phyloP scores from a whole-genome alignment of 2,329 filamentous ascomycete genomes.

The Penicillium sp. region DNA sequence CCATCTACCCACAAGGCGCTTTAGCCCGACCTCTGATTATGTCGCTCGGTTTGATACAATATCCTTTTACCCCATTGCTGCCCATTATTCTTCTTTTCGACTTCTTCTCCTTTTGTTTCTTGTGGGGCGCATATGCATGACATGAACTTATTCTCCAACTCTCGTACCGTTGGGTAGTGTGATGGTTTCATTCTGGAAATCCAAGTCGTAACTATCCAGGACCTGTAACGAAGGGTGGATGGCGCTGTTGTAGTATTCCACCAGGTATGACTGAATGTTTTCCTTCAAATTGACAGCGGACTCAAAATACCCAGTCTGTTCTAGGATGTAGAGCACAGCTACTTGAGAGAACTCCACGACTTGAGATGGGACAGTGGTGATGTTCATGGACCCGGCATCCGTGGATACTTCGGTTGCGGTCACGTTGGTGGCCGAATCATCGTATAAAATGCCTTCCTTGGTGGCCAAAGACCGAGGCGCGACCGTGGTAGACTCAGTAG shows the following conservation, averaged over 20 bases:
- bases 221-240: conserved; percentile 20
- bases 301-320: conserved; percentile 32
- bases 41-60: too few relatives aligned
- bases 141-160: neutral
- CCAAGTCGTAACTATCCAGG: conserved; percentile 29
- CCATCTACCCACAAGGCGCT: too few relatives aligned
- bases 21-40: too few relatives aligned
- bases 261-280: conserved; percentile 34
- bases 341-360: conserved; percentile 37
- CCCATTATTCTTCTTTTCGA: too few relatives aligned
- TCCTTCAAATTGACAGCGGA: conserved; percentile 30
- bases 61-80: too few relatives aligned
- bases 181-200: conserved; percentile 40
- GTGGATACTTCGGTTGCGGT: conserved; percentile 9
- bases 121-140: neutral
- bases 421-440: conserved; percentile 5
- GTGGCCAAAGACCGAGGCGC: conserved; percentile 30
- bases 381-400: conserved; percentile 14
- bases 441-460: conserved; percentile 40
- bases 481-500: neutral
- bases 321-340: conserved; percentile 43
- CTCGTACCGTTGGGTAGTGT: conserved; percentile 3
- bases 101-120: too few relatives aligned
- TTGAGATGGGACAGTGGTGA: conserved; percentile 18
- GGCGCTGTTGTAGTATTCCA: conserved; percentile 21